phyloP scores from a whole-genome alignment of 495 filamentous ascomycete species.

The Aspergillus biplanus region DNA sequence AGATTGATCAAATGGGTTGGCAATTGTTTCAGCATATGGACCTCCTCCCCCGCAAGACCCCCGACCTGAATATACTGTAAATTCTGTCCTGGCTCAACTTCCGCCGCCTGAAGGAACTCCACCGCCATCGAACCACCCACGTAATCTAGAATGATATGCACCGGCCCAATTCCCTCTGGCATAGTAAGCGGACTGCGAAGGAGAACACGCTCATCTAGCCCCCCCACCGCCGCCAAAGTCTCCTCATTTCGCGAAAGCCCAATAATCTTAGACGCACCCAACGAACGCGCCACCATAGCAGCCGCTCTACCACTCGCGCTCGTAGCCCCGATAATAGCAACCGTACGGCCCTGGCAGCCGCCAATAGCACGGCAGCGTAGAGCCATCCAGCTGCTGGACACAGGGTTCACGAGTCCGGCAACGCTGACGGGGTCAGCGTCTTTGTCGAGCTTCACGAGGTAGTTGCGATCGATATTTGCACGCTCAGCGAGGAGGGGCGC shows the following conservation, averaged over 20 bases:
- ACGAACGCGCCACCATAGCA: slow-evolving; percentile 6
- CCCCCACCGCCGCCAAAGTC: slow-evolving; percentile 3
- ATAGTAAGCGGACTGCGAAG: not conserved
- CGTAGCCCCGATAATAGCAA: slow-evolving; percentile 13
- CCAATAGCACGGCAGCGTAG: slow-evolving; percentile 6
- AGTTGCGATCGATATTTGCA: slow-evolving; percentile 9
- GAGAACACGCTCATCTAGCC: slow-evolving; percentile 5
- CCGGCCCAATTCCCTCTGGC: slow-evolving; percentile 5
- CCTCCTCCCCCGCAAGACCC: not conserved
- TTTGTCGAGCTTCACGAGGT: slow-evolving; percentile 7
- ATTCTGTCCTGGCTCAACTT: not conserved
- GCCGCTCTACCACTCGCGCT: slow-evolving; percentile 8
- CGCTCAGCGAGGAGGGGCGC: slow-evolving; percentile 9
- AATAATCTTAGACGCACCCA: slow-evolving; percentile 8
- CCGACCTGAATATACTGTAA: not conserved
- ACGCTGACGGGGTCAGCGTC: slow-evolving; percentile 7
- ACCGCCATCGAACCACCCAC: slow-evolving; percentile 10
- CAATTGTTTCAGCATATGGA: slow-evolving; percentile 7
- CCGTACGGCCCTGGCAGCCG: slow-evolving; percentile 12
- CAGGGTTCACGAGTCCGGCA: slow-evolving; percentile 13
- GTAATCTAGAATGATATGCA: slow-evolving; percentile 17
- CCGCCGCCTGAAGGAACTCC: not conserved
- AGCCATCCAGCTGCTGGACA: slow-evolving; percentile 19
- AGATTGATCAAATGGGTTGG: slow-evolving; percentile 6
- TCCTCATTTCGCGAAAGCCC: slow-evolving; percentile 9